phyloP scores from a whole-genome alignment of 129 eudicot species.

The Artemisia annua region DNA sequence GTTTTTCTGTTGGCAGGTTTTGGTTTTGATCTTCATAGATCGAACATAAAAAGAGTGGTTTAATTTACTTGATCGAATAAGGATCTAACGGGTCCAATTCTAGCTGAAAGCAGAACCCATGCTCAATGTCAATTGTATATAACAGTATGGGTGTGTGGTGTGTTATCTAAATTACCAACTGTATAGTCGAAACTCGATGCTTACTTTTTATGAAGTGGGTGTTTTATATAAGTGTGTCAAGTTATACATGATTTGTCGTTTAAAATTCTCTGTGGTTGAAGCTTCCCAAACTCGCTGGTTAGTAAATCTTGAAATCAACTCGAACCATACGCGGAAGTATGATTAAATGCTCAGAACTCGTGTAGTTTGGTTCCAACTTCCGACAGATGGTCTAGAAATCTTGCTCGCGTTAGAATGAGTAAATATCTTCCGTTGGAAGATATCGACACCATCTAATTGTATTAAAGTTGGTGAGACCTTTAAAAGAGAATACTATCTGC shows the following conservation, averaged over 20 bases:
- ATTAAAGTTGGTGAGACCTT: too few relatives aligned
- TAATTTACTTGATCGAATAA: not conserved
- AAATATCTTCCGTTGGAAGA: too few relatives aligned
- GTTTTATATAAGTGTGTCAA: not conserved
- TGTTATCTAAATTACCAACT: not conserved
- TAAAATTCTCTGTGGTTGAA: not conserved
- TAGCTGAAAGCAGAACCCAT: conserved; percentile 1
- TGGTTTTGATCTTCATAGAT: not conserved
- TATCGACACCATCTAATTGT: too few relatives aligned
- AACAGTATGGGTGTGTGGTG: not conserved
- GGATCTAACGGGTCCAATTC: conserved; percentile 11
- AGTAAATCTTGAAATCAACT: too few relatives aligned
- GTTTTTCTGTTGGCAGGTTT: conserved; percentile 1
- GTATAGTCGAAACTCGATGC: not conserved
- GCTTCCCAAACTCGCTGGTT: not conserved
- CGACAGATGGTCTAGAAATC: too few relatives aligned
- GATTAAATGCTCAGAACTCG: too few relatives aligned
- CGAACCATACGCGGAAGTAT: too few relatives aligned
- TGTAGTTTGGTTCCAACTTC: too few relatives aligned
- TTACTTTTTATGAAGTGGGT: not conserved
- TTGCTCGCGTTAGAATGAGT: too few relatives aligned
- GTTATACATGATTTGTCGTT: not conserved
- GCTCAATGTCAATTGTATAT: conserved; percentile 17
- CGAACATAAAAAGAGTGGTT: not conserved
- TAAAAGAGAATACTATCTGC: too few relatives aligned